phyloP scores from a whole-genome alignment of 768 basidiomycete species.

The Mycena filopes region DNA sequence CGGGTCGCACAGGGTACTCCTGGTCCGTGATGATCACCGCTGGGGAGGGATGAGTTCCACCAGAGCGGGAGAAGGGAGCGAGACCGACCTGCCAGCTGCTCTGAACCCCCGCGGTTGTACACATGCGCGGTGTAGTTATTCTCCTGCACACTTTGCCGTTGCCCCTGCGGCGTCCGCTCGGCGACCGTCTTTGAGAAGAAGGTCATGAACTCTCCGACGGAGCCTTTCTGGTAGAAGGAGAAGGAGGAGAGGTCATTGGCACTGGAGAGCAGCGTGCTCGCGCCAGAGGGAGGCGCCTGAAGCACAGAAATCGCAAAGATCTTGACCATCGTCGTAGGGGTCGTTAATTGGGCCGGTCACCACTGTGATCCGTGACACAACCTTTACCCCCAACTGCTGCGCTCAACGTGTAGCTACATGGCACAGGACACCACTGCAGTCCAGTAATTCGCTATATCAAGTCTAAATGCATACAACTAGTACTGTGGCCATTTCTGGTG shows the following conservation, averaged over 20 bases:
- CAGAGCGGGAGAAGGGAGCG: slow-evolving; percentile 7
- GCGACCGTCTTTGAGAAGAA: slow-evolving; percentile 95
- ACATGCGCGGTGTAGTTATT: slow-evolving; percentile 94
- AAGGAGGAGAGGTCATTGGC: slow-evolving; percentile 89
- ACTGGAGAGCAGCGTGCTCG: slow-evolving; percentile 70
- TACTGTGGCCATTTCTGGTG: too few species aligned
- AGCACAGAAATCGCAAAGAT: slow-evolving; percentile 84
- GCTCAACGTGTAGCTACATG: too few species aligned
- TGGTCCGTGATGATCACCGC: slow-evolving; percentile 94
- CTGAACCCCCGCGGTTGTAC: slow-evolving; percentile 89
- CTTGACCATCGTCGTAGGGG: slow-evolving; percentile 74
- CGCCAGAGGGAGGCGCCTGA: slow-evolving; percentile 70
- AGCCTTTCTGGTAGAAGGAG: slow-evolving; percentile 92
- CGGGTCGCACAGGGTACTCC: slow-evolving; percentile 96
- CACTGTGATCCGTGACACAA: slow-evolving; percentile 1
- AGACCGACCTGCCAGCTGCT: slow-evolving; percentile 73
- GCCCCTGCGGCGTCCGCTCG: slow-evolving; percentile 86
- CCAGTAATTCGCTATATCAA: too few species aligned
- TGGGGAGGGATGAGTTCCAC: slow-evolving; percentile 42
- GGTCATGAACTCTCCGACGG: slow-evolving; percentile 90
- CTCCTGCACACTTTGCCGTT: slow-evolving; percentile 94
- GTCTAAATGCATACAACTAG: too few species aligned
- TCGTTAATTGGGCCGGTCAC: neutral
- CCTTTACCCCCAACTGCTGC: too few species aligned
- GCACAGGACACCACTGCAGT: too few species aligned